Base-by-base conservation (phyloP, 2,329 filamentous ascomycete species). In the Colletotrichum godetiae region DNA sequence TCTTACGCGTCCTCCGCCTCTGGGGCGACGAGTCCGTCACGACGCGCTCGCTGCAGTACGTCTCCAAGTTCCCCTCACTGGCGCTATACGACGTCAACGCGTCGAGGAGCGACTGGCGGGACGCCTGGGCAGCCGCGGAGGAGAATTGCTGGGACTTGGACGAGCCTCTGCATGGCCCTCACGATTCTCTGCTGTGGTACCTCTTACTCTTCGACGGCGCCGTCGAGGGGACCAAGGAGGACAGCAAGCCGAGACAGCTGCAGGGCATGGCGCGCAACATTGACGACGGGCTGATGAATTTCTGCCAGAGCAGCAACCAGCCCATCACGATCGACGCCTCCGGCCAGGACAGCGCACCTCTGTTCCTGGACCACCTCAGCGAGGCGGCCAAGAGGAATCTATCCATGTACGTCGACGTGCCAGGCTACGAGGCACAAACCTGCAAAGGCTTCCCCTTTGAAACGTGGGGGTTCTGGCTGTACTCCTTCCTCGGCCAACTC, bases 1-100 rank as follows among this genome's bases (percentile, higher is more conserved):
- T 83, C 4, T 81, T 89, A 55, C 82, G 87, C 5, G 78, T 89
- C 19, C 77, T 89, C 55, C 82, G 83, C 33, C 82, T 89, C 15
- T 84, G 84, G 84, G 84, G 85, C 0, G 79, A 84, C 37, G 76
- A 82, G 27, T 79, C 82, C 3, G 81, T 82, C 0, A 86, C 86
- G 0, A 76, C 79, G 6, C 75, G 80, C 6, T 87, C 85, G 0
- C 77, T 89, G 5, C 78, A 78, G 5, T 86, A 83, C 76, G 77
- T 86, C 3, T 77, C 81, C 11, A 78, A 76, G 4, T 87, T 89
- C 58, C 87, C 86, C 0, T 80, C 82, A 1, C 79, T 90, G 35
- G 81, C 80, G 1, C 64, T 88, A 4, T 86, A 86, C 75, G 86
- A 87, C 71, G 79, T 86, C 29, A 80, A 81, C 65, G 84, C 80